Conservation (phyloP, 148 eudicot genomes). For the Rhododendron kiyosumense region DNA sequence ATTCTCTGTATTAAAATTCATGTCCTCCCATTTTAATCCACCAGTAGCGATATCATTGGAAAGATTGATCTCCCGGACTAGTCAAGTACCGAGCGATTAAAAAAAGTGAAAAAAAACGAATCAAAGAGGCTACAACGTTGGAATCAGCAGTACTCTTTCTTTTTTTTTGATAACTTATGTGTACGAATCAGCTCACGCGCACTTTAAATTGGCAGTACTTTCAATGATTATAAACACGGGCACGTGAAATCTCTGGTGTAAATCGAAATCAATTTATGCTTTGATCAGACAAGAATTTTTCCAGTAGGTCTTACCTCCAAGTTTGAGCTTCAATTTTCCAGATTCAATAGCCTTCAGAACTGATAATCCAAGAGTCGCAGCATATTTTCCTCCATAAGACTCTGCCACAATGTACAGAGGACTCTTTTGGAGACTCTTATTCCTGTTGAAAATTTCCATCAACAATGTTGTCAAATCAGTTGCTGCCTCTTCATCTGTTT, state of each 20-base stretch:
- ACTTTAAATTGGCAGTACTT: background rate
- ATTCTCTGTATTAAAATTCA: background rate
- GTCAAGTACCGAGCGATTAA: background rate
- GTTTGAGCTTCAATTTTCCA: slow-evolving; percentile 59
- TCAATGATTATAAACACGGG: background rate
- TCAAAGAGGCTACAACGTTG: background rate
- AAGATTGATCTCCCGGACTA: background rate
- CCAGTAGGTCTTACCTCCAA: slow-evolving; percentile 53
- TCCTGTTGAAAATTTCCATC: slow-evolving; percentile 49
- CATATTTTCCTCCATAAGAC: slow-evolving; percentile 95
- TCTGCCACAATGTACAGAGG: slow-evolving; percentile 80
- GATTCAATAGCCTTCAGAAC: slow-evolving; percentile 62
- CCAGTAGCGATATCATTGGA: background rate
- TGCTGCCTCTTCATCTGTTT: slow-evolving; percentile 78
- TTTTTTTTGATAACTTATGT: too few relatives aligned
- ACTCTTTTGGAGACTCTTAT: slow-evolving; percentile 44
- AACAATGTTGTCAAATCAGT: slow-evolving; percentile 62
- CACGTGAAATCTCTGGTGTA: background rate
- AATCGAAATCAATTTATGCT: background rate
- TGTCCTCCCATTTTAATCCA: background rate
- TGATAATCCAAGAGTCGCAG: slow-evolving; percentile 70
- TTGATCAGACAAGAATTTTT: background rate
- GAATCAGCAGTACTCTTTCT: too few relatives aligned
- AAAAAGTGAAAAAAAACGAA: background rate
- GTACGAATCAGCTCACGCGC: too few relatives aligned